Conservation (phyloP, 768 basidiomycete genomes). For the Leucosporidium creatinivorum region DNA sequence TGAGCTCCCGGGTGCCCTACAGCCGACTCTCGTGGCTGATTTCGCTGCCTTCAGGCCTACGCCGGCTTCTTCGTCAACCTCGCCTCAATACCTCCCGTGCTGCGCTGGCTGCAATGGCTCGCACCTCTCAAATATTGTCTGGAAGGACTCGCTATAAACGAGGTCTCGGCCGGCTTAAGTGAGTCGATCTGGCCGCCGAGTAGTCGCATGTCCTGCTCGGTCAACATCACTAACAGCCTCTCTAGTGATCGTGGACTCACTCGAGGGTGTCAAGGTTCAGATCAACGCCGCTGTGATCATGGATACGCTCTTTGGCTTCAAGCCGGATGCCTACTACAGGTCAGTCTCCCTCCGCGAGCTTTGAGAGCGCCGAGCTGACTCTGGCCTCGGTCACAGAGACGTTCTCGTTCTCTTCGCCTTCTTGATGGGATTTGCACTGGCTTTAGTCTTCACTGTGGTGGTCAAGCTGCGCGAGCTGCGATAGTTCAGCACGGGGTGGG, state of each 20-base stretch:
- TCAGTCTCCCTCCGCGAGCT: too few relatives aligned
- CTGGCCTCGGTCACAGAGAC: too few relatives aligned
- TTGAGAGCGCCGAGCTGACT: too few relatives aligned
- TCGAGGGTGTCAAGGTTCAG: conserved; percentile 37
- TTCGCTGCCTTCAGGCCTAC: conserved; percentile 39
- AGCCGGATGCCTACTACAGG: conserved; percentile 70
- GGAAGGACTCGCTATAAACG: conserved; percentile 79
- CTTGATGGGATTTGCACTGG: conserved; percentile 42
- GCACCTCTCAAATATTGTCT: conserved; percentile 40
- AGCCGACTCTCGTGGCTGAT: too few relatives aligned
- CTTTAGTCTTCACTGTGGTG: conserved; percentile 71
- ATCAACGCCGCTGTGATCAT: conserved; percentile 78
- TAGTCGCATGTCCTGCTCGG: too few relatives aligned
- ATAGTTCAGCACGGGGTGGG: too few relatives aligned
- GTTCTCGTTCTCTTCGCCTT: conserved; percentile 1
- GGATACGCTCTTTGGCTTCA: conserved; percentile 85
- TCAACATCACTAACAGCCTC: too few relatives aligned
- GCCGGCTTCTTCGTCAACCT: conserved; percentile 92
- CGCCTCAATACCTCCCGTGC: conserved; percentile 71
- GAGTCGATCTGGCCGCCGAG: too few relatives aligned
- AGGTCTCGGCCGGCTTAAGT: conserved; percentile 79
- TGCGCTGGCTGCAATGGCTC: conserved; percentile 63
- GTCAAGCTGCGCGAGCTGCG: conserved; percentile 67
- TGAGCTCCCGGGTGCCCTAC: background rate
- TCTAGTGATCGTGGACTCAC: conserved; percentile 56